Conservation (phyloP, 768 basidiomycete genomes). For the Mycena latifolia region DNA sequence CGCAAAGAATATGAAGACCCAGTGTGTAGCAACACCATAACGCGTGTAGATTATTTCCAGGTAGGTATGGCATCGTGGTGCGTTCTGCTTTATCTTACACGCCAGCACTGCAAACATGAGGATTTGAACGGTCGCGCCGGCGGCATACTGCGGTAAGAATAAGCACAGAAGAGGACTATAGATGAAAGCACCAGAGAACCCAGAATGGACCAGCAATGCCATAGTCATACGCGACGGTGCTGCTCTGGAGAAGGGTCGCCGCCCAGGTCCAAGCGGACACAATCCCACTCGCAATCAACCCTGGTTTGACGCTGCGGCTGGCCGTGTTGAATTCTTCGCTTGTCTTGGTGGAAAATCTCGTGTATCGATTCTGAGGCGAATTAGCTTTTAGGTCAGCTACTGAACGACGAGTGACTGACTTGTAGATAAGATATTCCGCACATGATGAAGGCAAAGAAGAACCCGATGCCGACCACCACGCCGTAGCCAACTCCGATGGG, state of each 20-base stretch:
- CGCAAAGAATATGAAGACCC: conserved; percentile 66
- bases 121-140: conserved; percentile 66
- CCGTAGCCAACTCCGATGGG: conserved; percentile 30
- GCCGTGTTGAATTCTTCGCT: conserved; percentile 31
- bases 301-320: conserved; percentile 27
- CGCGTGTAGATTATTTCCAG: conserved; percentile 66
- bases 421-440: conserved; percentile 23
- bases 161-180: background rate
- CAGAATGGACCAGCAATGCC: conserved; percentile 66
- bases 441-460: conserved; percentile 27
- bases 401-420: background rate
- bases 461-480: conserved; percentile 28
- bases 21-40: conserved; percentile 59
- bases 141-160: conserved; percentile 55
- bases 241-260: conserved; percentile 66
- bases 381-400: background rate
- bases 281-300: conserved; percentile 26
- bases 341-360: conserved; percentile 14
- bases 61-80: conserved; percentile 69
- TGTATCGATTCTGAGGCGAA: conserved; percentile 22
- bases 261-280: conserved; percentile 67
- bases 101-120: conserved; percentile 66
- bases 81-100: conserved; percentile 70
- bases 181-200: background rate
- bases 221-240: conserved; percentile 64